Conservation (phyloP, 2,329 filamentous ascomycete species). For the Paramyrothecium sp. region DNA sequence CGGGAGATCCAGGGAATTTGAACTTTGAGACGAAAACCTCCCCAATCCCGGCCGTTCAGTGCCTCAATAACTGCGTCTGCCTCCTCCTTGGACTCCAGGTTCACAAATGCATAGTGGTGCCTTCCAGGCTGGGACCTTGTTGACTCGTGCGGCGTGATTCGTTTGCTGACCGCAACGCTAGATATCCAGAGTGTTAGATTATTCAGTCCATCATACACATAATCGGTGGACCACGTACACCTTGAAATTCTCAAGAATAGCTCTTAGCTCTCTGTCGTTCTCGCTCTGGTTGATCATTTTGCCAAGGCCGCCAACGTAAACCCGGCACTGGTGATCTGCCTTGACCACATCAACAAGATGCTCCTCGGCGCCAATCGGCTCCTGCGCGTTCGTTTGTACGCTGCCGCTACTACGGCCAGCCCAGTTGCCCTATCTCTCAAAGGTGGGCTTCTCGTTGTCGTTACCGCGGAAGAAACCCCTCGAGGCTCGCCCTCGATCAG, state of each 20-base stretch:
- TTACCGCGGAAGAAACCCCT: constrained; percentile 6
- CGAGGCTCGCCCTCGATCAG: constrained; percentile 35
- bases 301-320: constrained; percentile 51
- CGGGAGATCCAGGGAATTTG: no score
- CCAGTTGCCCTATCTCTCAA: constrained; percentile 46
- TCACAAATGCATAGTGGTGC: constrained; percentile 66
- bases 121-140: constrained; percentile 51
- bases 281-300: constrained; percentile 46
- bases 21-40: no score
- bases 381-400: constrained; percentile 15
- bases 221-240: constrained; percentile 27
- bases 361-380: constrained; percentile 22
- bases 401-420: constrained; percentile 15
- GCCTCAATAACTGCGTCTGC: constrained; percentile 45
- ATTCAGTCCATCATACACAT: not conserved
- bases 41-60: constrained; percentile 14
- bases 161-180: constrained; percentile 37
- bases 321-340: constrained; percentile 31
- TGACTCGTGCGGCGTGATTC: constrained; percentile 57
- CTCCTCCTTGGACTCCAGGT: constrained; percentile 54
- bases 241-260: constrained; percentile 45
- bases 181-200: no score
- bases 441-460: constrained; percentile 13
- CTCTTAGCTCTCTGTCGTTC: constrained; percentile 43
- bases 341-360: constrained; percentile 28